Conservation (phyloP, 1,284 basidiomycete species). For the Marasmius tenuissimus region DNA sequence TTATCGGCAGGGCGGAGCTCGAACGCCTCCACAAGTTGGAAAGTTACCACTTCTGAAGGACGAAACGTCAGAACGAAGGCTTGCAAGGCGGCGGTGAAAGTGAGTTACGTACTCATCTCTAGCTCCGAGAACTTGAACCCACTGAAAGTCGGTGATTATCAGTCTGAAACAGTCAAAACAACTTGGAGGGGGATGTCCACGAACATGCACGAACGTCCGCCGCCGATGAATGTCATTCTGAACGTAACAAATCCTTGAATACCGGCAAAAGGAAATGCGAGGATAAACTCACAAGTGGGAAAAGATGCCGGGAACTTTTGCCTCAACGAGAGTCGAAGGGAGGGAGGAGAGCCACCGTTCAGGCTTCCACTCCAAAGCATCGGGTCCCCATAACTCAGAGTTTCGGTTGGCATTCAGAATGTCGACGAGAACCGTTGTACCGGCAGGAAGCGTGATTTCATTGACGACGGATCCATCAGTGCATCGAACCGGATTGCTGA, state of each 20-base stretch:
- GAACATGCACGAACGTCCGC: constrained; percentile 30
- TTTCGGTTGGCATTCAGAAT: constrained; percentile 28
- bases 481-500: constrained; percentile 21
- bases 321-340: constrained; percentile 16
- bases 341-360: constrained; percentile 32
- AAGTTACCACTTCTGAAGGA: background rate
- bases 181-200: background rate
- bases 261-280: background rate
- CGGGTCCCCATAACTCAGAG: constrained; percentile 31
- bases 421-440: constrained; percentile 25
- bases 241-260: background rate
- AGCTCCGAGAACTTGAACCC: constrained; percentile 33
- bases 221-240: constrained; percentile 33
- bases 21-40: background rate
- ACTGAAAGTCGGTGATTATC: constrained; percentile 7
- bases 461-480: constrained; percentile 24
- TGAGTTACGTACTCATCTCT: constrained; percentile 28
- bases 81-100: background rate
- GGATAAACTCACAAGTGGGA: constrained; percentile 11
- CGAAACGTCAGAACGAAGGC: background rate
- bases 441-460: constrained; percentile 23
- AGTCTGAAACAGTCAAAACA: background rate
- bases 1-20: background rate
- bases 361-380: constrained; percentile 35
- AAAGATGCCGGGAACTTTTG: constrained; percentile 13